Evolutionary conservation across 192 early-diverging fungal species (phyloP), one percentile per base, ranked within the genome.

Genomic region (Entomortierella lignicola): DNA sequence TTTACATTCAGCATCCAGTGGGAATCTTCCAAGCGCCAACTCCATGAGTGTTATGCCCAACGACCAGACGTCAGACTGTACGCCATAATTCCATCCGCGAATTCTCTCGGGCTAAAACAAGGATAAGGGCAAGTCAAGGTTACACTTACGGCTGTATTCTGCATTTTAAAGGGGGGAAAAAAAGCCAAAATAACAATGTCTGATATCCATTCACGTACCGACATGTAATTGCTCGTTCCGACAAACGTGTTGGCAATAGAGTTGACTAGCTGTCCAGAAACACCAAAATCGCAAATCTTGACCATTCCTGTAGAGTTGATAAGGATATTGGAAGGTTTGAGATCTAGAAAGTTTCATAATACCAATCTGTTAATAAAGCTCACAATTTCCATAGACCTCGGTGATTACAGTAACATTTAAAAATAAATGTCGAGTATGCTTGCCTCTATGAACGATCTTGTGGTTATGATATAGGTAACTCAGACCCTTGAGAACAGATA

Each of bases 401-500:
- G n/a, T n/a, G n/a, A n/a, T n/a, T n/a, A n/a, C n/a, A n/a, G n/a
- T n/a, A n/a, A n/a, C n/a, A n/a, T n/a, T n/a, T n/a, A 63, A 63
- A 63, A 63, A 23, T 12, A 32, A 34, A 47, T 47, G 20, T n/a
- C n/a, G n/a, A n/a, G 44, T 47, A 47, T 4, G 20, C 44, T 47
- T 47, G 44, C 94, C 94, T 87, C 98, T 84, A 81, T 99, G 98
- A 83, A 99, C 94, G 56, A 99, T 96, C 27, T 92, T 87, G 63
- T 97, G 89, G 66, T 92, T 88, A 43, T 93, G 89, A 81, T 98
- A 95, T 13, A 99, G 85, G 79, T 99, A 94, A 70, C 87, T 92
- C 58, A 94, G 77, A 0, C 91, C 91, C 72, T 92, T 89, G 43
- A 93, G 85, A 8, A 94, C 94, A 30, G 94, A 91, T 69, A 90